These are phyloP conservation scores for Globisporangium lucens DNA, from an alignment of 352 stramenopile genomes.

Conservation along the genomic window DNA sequence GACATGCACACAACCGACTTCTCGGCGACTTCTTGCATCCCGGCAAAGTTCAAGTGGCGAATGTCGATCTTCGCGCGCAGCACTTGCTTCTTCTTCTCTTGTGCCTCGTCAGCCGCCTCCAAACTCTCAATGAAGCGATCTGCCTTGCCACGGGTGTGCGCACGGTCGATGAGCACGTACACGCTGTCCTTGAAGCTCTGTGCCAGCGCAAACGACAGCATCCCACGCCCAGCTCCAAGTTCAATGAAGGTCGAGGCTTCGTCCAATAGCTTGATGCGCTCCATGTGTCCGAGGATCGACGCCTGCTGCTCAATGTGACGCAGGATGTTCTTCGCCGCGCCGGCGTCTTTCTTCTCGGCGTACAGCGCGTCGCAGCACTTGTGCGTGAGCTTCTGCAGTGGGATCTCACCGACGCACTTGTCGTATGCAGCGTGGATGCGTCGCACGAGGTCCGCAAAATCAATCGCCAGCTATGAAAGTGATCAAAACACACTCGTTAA, in stretches of 20 bases:
- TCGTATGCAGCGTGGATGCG: conserved; percentile 56
- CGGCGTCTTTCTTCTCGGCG: conserved; percentile 51
- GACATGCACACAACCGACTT: conserved; percentile 76
- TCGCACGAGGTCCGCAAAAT: conserved; percentile 49
- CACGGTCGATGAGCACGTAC: conserved; percentile 78
- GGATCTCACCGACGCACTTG: conserved; percentile 50
- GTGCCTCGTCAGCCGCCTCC: conserved; percentile 7
- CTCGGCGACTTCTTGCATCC: conserved; percentile 47
- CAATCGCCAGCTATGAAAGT: conserved; percentile 27
- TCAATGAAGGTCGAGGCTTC: conserved; percentile 53
- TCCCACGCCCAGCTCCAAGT: conserved; percentile 69
- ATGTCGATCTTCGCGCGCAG: conserved; percentile 83
- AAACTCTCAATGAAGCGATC: conserved; percentile 57
- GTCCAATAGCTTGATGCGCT: conserved; percentile 46
- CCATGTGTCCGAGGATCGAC: conserved; percentile 82
- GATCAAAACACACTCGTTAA: background rate
- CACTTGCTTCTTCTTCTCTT: conserved; percentile 28
- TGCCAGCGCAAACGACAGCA: conserved; percentile 76
- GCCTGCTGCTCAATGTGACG: conserved; percentile 83
- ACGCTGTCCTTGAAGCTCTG: conserved; percentile 57
- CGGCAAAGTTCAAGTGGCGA: conserved; percentile 74
- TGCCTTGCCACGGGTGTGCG: conserved; percentile 67
- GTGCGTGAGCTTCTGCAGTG: conserved; percentile 68
- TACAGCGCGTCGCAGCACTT: conserved; percentile 58
- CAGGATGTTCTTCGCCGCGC: conserved; percentile 57